Percentiles rank a stretch among this genome's conserved stretches.
Conservation (phyloP, 2,329 filamentous ascomycete species). For the Didymosphaeria variabile region DNA sequence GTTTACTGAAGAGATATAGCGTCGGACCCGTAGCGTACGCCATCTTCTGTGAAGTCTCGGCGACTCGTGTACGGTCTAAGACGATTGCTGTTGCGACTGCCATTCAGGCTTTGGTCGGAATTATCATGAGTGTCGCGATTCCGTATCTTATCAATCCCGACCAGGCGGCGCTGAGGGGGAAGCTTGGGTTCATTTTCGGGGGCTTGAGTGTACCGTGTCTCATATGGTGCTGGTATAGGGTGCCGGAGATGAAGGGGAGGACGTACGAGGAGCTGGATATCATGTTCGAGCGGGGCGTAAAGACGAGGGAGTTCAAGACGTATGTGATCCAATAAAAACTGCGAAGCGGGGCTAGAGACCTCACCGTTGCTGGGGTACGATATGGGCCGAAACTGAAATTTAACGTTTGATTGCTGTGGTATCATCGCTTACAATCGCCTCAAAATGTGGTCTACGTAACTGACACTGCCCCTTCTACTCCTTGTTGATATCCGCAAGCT, state of each 20-base stretch:
- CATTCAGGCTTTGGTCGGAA: constrained; percentile 51
- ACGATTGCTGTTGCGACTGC: constrained; percentile 78
- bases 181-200: constrained; percentile 55
- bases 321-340: constrained; percentile 17
- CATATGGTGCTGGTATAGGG: constrained; percentile 49
- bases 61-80: constrained; percentile 83
- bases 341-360: no score
- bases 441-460: no score
- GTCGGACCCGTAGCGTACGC: constrained; percentile 90
- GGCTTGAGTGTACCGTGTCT: constrained; percentile 45
- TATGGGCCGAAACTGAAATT: not conserved
- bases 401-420: not conserved
- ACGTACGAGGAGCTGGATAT: constrained; percentile 56
- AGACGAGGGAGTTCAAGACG: constrained; percentile 17
- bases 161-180: constrained; percentile 50
- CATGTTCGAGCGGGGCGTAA: constrained; percentile 51
- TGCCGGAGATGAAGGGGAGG: constrained; percentile 53
- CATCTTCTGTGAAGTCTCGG: constrained; percentile 81
- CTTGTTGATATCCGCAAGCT: constrained; percentile 60
- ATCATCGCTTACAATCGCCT: not conserved
- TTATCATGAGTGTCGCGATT: constrained; percentile 52
- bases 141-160: constrained; percentile 56
- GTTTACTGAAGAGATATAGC: constrained; percentile 56
- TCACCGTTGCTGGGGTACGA: no score
- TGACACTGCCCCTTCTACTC: constrained; percentile 24